phyloP scores from a whole-genome alignment of 2,329 filamentous ascomycete species.

The Fusarium albidum region DNA sequence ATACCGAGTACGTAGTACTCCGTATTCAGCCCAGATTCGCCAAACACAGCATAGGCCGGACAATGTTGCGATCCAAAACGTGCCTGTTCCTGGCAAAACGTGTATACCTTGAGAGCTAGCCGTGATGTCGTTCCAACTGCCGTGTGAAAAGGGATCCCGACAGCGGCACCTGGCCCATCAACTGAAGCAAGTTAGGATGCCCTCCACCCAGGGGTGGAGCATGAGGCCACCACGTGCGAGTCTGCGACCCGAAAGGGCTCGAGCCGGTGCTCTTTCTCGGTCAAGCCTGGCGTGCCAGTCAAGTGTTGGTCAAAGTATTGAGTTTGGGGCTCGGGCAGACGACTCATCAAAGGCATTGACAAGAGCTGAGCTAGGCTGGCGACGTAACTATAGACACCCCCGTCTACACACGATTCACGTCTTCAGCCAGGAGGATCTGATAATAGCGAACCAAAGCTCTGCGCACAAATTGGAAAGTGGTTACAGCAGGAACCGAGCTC shows the following conservation, averaged over 20 bases:
- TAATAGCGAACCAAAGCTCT: no score
- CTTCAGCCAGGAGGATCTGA: neutral
- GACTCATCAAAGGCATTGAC: neutral
- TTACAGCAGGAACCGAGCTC: neutral
- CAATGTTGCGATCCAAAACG: neutral
- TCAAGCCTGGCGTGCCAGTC: neutral
- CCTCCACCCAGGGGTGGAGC: constrained; percentile 30
- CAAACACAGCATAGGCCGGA: neutral
- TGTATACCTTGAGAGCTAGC: neutral
- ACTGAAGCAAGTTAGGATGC: constrained; percentile 8
- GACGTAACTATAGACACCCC: neutral
- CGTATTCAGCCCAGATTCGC: neutral
- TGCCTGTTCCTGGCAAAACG: neutral
- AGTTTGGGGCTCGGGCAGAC: neutral
- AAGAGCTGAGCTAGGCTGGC: neutral
- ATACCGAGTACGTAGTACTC: no score
- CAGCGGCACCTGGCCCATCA: constrained; percentile 17
- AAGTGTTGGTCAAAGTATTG: constrained; percentile 1
- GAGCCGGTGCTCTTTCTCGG: neutral
- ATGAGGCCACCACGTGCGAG: constrained; percentile 16
- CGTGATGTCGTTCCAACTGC: constrained; percentile 7
- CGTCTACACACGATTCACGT: neutral
- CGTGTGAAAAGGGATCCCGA: constrained; percentile 23
- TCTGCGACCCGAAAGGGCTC: constrained; percentile 6
- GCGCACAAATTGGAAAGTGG: neutral